Base-by-base conservation (phyloP, 2,329 filamentous ascomycete species). In the Dactylellina haptotyla region DNA sequence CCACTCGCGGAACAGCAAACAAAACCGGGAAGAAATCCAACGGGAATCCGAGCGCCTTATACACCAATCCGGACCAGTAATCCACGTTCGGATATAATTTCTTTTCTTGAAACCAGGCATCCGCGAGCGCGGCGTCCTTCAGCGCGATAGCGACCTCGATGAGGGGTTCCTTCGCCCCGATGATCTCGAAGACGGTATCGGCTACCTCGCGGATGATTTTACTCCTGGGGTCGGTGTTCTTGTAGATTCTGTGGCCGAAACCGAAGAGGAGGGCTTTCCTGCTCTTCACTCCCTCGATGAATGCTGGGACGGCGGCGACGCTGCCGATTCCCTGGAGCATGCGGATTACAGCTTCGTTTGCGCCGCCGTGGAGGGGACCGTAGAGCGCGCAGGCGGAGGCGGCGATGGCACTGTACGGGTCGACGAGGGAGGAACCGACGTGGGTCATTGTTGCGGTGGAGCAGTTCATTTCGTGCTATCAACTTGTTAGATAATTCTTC, bases 291-390 rank as follows among this genome's bases (percentile, higher is more conserved):
- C n/a, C n/a, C n/a, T 81, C 78, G 79, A 87, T 85, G 61, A 85
- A 83, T 0, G 79, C 80, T 0, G 84, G 84, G 2, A 86, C 84
- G 37, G 84, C 84, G 45, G 84, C 83, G 1, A 83, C 82, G 0
- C 79, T 82, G 14, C 84, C 84, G 61, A 87, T 84, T 75, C 84
- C 81, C 76, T 83, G 83, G 3, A 87, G 80, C 81, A 84, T 84
- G 51, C 84, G 83, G 77, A 87, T 86, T 0, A 85, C 86, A 20
- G 83, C 83, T 75, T 87, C 86, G 0, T 84, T 85, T 2, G 86
- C 86, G n/a, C 86, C 86, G 63, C 85, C 86, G 78, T 88, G 86
- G 0, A 86, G 84, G 0, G 85, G 85, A 0, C 86, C 86, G 75
- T 86, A 86, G 1, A 84, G 81, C 0, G 84, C 84, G 0, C 85